Evolutionary conservation across 805 yeast genomes (phyloP), one percentile per base, ranked within the genome.

Genomic region (Candida namnaoensis): DNA sequence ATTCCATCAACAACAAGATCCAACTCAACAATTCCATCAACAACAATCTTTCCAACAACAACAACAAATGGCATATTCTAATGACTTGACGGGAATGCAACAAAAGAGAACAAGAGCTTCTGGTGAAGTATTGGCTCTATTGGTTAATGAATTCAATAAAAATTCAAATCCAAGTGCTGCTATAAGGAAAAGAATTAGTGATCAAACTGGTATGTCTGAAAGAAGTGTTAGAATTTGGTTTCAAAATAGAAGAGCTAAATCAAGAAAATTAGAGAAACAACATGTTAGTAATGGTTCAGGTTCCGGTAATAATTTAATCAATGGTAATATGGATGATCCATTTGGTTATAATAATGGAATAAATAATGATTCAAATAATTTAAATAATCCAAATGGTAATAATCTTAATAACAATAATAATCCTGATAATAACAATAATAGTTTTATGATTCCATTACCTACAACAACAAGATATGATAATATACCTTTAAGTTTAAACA

Each of bases 171-270:
- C 96, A 1, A 69, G 77, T 28, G 78, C 90, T 0, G 81, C 81
- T 35, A 73, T 74, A 42, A 66, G 96, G 35, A 80, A 80, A 53
- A 73, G 69, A 28, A 78, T 88, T 34, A 78, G 93, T 34, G 77
- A 72, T 2, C 71, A 71, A 45, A 84, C 95, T 1, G 84, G 82
- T 15, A 81, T 88, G 85, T 76, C 88, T 12, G 96, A 88, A 52
- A 74, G 93, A 47, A 86, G 90, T 12, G 95, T 88, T 3, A 71
- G 95, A 42, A 88, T 88, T 36, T 88, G 96, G 96, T 88, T 87
- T 54, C 97, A 88, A 60, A 88, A 88, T 57, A 68, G 90, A 51
- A 66, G 97, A 47, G 93, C 93, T 19, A 85, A 84, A 57, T 71
- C 78, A 36, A 70, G 88, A 53, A 83, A 83, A 60, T 60, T 74